These are phyloP conservation scores for Penicillium pancosmium DNA, from an alignment of 495 filamentous ascomycete species.

Conservation along the genomic window DNA sequence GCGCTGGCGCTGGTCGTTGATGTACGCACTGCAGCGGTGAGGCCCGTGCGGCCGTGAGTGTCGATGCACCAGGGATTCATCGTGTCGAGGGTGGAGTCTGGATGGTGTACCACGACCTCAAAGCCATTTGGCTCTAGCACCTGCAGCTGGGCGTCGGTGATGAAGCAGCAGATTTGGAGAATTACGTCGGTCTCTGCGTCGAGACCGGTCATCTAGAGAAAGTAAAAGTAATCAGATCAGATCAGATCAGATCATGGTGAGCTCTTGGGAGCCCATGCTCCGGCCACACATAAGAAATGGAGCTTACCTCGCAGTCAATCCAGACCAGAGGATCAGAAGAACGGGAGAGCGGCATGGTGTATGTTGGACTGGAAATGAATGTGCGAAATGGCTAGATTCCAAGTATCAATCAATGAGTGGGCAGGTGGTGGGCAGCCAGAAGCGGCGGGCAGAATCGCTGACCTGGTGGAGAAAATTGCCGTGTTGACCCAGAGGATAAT, in stretches of 20 bases:
- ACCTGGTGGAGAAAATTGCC: constrained; percentile 32
- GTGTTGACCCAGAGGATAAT: constrained; percentile 11
- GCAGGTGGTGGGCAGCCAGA: no score
- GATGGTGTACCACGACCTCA: constrained; percentile 78
- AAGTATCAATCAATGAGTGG: neutral
- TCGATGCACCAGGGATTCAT: constrained; percentile 77
- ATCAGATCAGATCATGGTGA: constrained; percentile 3
- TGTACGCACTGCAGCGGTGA: constrained; percentile 73
- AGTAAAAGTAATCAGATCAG: no score
- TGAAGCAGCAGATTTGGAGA: constrained; percentile 90
- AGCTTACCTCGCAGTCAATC: constrained; percentile 84
- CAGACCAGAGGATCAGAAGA: constrained; percentile 72
- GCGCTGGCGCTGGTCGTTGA: constrained; percentile 72
- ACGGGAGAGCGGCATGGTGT: constrained; percentile 45
- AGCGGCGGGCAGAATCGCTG: constrained; percentile 15
- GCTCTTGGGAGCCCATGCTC: constrained; percentile 3
- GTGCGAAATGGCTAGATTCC: neutral
- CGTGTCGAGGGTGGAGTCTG: constrained; percentile 65
- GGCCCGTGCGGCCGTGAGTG: constrained; percentile 69
- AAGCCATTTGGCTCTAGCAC: constrained; percentile 77
- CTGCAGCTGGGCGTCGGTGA: constrained; percentile 79
- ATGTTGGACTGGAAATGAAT: neutral
- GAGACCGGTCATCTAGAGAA: constrained; percentile 86
- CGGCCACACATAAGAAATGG: neutral
- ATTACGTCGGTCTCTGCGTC: constrained; percentile 78